phyloP scores from a whole-genome alignment of 345 rosid genomes.

The Lenwebbia sp. region DNA sequence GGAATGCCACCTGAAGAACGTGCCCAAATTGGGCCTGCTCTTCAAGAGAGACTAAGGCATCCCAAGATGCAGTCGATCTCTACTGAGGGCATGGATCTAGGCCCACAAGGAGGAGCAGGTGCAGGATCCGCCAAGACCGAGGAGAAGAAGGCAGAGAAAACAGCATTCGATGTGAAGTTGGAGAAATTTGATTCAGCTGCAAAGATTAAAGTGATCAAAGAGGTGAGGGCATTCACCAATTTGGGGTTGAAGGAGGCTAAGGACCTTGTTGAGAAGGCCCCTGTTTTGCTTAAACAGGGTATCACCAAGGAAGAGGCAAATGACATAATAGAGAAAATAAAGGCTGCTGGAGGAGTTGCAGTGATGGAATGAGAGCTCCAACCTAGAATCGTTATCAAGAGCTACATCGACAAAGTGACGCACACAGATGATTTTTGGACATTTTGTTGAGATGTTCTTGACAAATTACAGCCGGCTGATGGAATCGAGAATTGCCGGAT shows the following conservation, averaged over 20 bases:
- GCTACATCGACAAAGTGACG: background rate
- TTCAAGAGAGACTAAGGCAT: slow-evolving; percentile 1
- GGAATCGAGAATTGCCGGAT: background rate
- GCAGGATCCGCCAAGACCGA: slow-evolving; percentile 11
- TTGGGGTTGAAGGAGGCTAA: slow-evolving; percentile 38
- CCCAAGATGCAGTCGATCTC: slow-evolving; percentile 7
- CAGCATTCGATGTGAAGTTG: slow-evolving; percentile 22
- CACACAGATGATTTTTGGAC: background rate
- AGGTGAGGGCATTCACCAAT: slow-evolving; percentile 20
- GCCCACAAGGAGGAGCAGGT: slow-evolving; percentile 8
- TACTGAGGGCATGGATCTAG: slow-evolving; percentile 11
- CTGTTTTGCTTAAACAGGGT: slow-evolving; percentile 25
- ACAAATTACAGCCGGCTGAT: background rate
- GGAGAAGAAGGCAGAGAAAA: slow-evolving; percentile 19
- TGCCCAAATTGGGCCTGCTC: slow-evolving; percentile 3
- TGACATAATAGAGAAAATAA: slow-evolving; percentile 25
- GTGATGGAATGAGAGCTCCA: slow-evolving; percentile 24
- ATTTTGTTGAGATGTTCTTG: background rate
- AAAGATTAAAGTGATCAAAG: slow-evolving; percentile 34
- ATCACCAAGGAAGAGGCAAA: slow-evolving; percentile 34
- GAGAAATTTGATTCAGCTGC: slow-evolving; percentile 31
- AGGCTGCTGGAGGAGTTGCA: slow-evolving; percentile 31
- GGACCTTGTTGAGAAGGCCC: slow-evolving; percentile 30
- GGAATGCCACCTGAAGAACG: slow-evolving; percentile 4
- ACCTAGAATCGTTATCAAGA: background rate